Evolutionary conservation across 1,284 basidiomycete species (phyloP).

Genomic region (Farysia itapuensis): DNA sequence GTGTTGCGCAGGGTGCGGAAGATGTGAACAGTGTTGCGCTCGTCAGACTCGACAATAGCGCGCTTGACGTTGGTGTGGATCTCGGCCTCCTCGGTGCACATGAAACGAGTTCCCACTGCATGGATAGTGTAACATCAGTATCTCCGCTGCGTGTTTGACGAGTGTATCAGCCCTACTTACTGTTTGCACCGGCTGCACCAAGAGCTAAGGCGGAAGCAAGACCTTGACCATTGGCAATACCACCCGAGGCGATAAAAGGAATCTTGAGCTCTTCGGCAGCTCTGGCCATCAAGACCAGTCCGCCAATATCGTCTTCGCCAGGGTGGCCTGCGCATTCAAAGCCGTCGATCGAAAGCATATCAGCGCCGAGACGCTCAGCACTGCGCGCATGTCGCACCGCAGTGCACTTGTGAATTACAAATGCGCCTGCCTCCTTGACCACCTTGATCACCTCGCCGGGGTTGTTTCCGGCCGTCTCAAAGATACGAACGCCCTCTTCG

Average conservation of each 20-base stretch:
- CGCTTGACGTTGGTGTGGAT: slow-evolving; percentile 90
- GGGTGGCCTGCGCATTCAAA: slow-evolving; percentile 82
- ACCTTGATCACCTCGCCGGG: slow-evolving; percentile 77
- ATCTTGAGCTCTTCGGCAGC: slow-evolving; percentile 80
- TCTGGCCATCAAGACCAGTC: slow-evolving; percentile 83
- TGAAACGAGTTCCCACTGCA: slow-evolving; percentile 74
- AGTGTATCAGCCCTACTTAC: slow-evolving; percentile 70
- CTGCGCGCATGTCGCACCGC: slow-evolving; percentile 67
- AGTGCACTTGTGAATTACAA: slow-evolving; percentile 89
- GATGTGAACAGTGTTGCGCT: slow-evolving; percentile 80
- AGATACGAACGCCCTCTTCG: slow-evolving; percentile 82
- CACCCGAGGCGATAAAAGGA: slow-evolving; percentile 87
- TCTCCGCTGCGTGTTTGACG: too few species aligned
- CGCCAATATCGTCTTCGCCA: slow-evolving; percentile 91
- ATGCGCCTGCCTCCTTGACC: slow-evolving; percentile 73
- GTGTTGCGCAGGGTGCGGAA: slow-evolving; percentile 81
- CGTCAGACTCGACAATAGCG: slow-evolving; percentile 78
- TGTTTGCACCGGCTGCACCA: slow-evolving; percentile 83
- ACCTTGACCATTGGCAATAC: slow-evolving; percentile 67
- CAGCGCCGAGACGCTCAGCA: slow-evolving; percentile 76
- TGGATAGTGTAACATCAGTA: too few species aligned
- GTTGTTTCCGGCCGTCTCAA: slow-evolving; percentile 91
- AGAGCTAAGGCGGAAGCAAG: slow-evolving; percentile 78
- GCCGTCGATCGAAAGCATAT: slow-evolving; percentile 66
- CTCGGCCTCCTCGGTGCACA: slow-evolving; percentile 71